Base-by-base conservation (phyloP, 148 eudicot genomes). In the Arbutus unedo region DNA sequence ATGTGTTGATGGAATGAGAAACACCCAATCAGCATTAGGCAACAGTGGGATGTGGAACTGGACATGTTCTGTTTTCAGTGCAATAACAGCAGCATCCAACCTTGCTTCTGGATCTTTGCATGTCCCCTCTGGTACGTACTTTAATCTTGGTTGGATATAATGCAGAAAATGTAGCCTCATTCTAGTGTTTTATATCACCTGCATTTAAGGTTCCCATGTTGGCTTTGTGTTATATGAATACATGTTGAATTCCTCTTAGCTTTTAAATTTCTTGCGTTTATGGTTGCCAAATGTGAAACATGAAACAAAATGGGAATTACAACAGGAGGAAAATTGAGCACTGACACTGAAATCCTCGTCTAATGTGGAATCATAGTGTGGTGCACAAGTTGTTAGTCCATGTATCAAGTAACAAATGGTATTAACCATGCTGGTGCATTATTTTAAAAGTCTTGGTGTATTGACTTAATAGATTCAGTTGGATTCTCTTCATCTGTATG, bases 1-100 rank as follows among this genome's bases (percentile, higher is more conserved):
- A 87, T 96, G 99, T 82, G 86, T 96, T 86, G 99, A 96, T 87
- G 98, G 83, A 80, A 82, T 96, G 90, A 92, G 95, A 85, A 92
- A 81, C 79, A 94, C 94, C 71, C 97, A 94, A 72, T 92, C 98
- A 44, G 90, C 88, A 76, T 83, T 94, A 85, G 98, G 94, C 76
- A 91, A 89, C 85, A 94, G 99, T 86, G 97, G 99, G 75, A 87
- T 94, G 97, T 96, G 99, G 99, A 91, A 88, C 80, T 96, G 97
- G 98, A 94, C 98, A 3, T 89, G 91, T 86, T 96, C 98, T 74
- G 95, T 94, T 81, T 89, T 96, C 84, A 92, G 91, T 83, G 96
- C 97, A 54, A 89, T 96, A 85, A 91, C 94, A 87, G 97, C 98
- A 80, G 95, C 99, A 75, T 90, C 99, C 44, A 92, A 89, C 87